phyloP scores from a whole-genome alignment of 2,329 filamentous ascomycete genomes.

The Monosporascus ibericus region DNA sequence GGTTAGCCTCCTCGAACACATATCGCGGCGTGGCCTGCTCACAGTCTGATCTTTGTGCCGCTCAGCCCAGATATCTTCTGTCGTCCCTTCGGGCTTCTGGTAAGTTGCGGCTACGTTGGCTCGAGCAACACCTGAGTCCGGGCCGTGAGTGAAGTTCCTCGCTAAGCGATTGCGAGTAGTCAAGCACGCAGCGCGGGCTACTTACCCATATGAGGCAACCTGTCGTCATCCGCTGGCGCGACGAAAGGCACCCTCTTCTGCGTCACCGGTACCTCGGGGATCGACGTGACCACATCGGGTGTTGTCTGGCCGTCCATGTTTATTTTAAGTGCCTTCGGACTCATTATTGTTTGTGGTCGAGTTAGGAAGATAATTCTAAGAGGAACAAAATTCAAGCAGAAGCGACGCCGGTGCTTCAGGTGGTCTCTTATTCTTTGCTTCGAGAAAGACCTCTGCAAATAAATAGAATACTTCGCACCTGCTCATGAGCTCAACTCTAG shows the following conservation, averaged over 20 bases:
- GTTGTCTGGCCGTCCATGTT: not conserved
- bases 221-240: constrained; percentile 21
- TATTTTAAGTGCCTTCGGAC: not conserved
- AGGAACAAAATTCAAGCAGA: no score
- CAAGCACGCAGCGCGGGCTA: not conserved
- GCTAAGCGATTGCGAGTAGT: not conserved
- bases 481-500: no score
- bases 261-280: constrained; percentile 19
- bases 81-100: constrained; percentile 28
- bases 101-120: constrained; percentile 30
- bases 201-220: constrained; percentile 21
- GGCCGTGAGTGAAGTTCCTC: not conserved
- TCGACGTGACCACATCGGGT: constrained; percentile 10
- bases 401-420: no score
- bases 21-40: not conserved
- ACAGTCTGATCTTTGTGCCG: constrained; percentile 27
- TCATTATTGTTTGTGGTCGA: not conserved
- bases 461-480: no score
- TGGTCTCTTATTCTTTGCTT: no score
- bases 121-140: constrained; percentile 23
- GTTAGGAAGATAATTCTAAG: no score
- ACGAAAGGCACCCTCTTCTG: constrained; percentile 22
- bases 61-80: constrained; percentile 23
- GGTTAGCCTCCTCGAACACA: not conserved
- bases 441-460: no score